Evolutionary conservation across 1,139 yeast species (phyloP), one percentile per base, ranked within the genome.

Genomic region (Geotrichum fermentans): DNA sequence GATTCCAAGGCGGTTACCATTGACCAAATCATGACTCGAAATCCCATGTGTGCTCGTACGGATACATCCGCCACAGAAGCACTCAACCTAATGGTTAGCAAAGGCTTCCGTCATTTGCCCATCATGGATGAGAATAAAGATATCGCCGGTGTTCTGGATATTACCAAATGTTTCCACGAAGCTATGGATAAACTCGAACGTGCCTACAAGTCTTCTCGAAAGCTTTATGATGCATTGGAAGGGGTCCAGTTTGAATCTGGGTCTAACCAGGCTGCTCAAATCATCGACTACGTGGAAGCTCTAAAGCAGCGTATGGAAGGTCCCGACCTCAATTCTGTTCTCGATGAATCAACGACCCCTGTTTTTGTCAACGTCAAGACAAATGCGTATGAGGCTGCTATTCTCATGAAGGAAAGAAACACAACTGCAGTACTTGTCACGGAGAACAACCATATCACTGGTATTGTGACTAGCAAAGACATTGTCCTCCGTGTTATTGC

Each of bases 171-270:
- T 58, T 88, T 87, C 63, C 87, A 86, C 53, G 95, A 87, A 63
- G 95, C 94, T 40, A 88, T 88, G 95, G 87, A 82, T 60, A 85
- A 82, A 64, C 73, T 88, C 49, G 95, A 88, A 63, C 75, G 92
- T 56, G 82, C 87, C 70, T 87, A 85, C 60, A 80, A 80, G 48
- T 78, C 85, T 11, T 82, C 92, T 0, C 79, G 81, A 61, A 83
- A 82, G 60, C 71, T 88, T 45, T 81, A 82, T 62, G 95, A 87
- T 61, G 96, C 95, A 1, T 73, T 88, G 55, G 94, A 85, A 60
- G 83, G 83, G 30, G 95, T 88, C 8, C 83, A 82, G 57, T 68
- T 77, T 40, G 95, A 88, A 63, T 74, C 86, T 1, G 71, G 70
- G 5, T 65, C 75, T 3, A 78, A 77, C 46, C 95, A 86, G 61